Base-by-base conservation (phyloP, 2,329 filamentous ascomycete species). In the Septoria linicola region DNA sequence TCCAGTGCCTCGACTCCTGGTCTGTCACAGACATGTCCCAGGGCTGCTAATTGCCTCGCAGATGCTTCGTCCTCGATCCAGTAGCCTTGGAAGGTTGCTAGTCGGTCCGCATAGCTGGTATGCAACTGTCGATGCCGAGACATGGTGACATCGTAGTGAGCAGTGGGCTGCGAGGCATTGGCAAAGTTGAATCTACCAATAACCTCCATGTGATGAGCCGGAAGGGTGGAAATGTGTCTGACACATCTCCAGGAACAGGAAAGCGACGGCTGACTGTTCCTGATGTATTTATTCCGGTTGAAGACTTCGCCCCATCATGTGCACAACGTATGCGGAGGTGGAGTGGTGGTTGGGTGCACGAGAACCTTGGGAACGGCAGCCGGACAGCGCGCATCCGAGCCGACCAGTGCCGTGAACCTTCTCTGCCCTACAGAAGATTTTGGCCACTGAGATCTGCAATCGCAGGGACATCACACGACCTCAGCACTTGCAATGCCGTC, bases 401-500 rank as follows among this genome's bases (percentile, higher is more conserved):
- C n/a, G n/a, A n/a, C n/a, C n/a, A n/a, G n/a, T n/a, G n/a, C n/a
- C n/a, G n/a, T n/a, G n/a, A n/a, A n/a, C n/a, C n/a, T n/a, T n/a
- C n/a, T n/a, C n/a, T n/a, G n/a, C n/a, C n/a, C n/a, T n/a, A n/a
- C n/a, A n/a, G n/a, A n/a, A n/a, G n/a, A n/a, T n/a, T n/a, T n/a
- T n/a, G n/a, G n/a, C n/a, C n/a, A n/a, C n/a, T n/a, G n/a, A n/a
- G n/a, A n/a, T n/a, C n/a, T n/a, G n/a, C n/a, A n/a, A n/a, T n/a
- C n/a, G n/a, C n/a, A n/a, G n/a, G n/a, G n/a, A n/a, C n/a, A n/a
- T n/a, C n/a, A n/a, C n/a, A n/a, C n/a, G n/a, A n/a, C 14, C 39
- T 23, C 21, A 13, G 3, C 39, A 41, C 39, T 25, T 21, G 36
- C 64, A 41, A 90, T 96, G 90, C 89, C 90, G 57, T 93, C 89